A percentile compares a stretch with the other conserved stretches of the same genome.
phyloP scores from a whole-genome alignment of 2,329 filamentous ascomycete species.

The Aspergillus neoniger region DNA sequence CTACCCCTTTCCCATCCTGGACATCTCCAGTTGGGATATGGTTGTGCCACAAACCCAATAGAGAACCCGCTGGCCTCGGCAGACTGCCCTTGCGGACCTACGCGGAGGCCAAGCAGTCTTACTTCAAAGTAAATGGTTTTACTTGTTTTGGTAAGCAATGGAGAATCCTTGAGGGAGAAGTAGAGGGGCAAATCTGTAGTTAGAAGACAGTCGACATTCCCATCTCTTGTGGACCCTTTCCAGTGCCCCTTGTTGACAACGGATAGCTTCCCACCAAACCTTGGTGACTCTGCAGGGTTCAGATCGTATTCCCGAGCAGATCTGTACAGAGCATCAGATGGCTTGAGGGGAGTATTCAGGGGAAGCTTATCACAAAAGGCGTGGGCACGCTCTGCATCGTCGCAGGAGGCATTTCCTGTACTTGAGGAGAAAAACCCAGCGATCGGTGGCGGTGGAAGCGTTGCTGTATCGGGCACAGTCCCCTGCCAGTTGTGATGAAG shows the following conservation, averaged over 20 bases:
- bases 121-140: slow-evolving; percentile 64
- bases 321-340: slow-evolving; percentile 45
- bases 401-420: slow-evolving; percentile 57
- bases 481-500: slow-evolving; percentile 64
- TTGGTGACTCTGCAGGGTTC: slow-evolving; percentile 45
- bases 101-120: slow-evolving; percentile 49
- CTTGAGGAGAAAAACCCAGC: slow-evolving; percentile 56
- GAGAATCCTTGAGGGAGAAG: slow-evolving; percentile 54
- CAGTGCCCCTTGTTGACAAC: slow-evolving; percentile 42
- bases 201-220: slow-evolving; percentile 54
- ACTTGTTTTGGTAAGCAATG: slow-evolving; percentile 45
- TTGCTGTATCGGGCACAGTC: slow-evolving; percentile 59
- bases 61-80: slow-evolving; percentile 56
- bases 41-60: slow-evolving; percentile 61
- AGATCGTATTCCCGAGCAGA: slow-evolving; percentile 50
- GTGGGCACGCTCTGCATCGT: slow-evolving; percentile 59
- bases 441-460: slow-evolving; percentile 62
- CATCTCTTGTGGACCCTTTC: slow-evolving; percentile 46
- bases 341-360: slow-evolving; percentile 52
- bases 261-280: slow-evolving; percentile 45
- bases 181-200: slow-evolving; percentile 60
- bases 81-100: slow-evolving; percentile 32
- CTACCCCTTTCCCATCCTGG: slow-evolving; percentile 66
- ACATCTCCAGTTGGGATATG: slow-evolving; percentile 63
- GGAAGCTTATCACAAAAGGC: slow-evolving; percentile 56